Evolutionary conservation across 441 rosid genomes (phyloP).

Genomic region (Erysimum pusillum): DNA sequence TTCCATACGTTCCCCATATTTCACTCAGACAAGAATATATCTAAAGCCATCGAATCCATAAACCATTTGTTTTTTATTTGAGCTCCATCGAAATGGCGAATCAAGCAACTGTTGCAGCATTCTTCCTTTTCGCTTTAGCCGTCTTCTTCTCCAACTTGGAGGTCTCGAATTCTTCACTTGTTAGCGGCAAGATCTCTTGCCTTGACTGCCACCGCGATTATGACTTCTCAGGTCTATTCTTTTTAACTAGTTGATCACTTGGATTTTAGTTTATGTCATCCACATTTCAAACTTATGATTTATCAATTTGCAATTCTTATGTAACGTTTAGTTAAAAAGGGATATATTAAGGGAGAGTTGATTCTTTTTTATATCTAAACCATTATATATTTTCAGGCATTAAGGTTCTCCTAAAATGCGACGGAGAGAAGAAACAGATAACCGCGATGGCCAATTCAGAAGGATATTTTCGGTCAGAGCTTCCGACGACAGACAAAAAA

Average conservation of each 20-base stretch:
- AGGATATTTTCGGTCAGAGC: conserved; percentile 32
- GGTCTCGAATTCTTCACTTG: conserved; percentile 37
- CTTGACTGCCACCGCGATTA: conserved; percentile 42
- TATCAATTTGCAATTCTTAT: neutral
- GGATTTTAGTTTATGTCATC: neutral
- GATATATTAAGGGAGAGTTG: neutral
- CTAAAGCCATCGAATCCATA: conserved; percentile 27
- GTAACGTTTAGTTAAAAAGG: neutral
- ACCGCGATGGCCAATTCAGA: conserved; percentile 29
- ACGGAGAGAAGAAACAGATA: conserved; percentile 43
- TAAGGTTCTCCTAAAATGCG: conserved; percentile 40
- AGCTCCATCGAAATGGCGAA: conserved; percentile 40
- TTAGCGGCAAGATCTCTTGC: conserved; percentile 42
- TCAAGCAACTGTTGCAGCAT: conserved; percentile 28
- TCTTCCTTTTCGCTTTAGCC: conserved; percentile 34
- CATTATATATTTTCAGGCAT: conserved; percentile 34
- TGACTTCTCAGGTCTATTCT: conserved; percentile 46
- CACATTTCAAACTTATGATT: neutral
- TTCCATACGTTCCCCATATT: conserved; percentile 12
- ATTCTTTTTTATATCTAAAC: neutral
- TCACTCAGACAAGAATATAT: conserved; percentile 26
- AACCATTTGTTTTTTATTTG: neutral
- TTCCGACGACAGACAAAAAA: neutral
- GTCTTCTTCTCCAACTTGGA: conserved; percentile 37
- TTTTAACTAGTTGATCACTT: conserved; percentile 7